Evolutionary conservation across 2,329 filamentous ascomycete species (phyloP).

Genomic region (Phialocephala subalpina): DNA sequence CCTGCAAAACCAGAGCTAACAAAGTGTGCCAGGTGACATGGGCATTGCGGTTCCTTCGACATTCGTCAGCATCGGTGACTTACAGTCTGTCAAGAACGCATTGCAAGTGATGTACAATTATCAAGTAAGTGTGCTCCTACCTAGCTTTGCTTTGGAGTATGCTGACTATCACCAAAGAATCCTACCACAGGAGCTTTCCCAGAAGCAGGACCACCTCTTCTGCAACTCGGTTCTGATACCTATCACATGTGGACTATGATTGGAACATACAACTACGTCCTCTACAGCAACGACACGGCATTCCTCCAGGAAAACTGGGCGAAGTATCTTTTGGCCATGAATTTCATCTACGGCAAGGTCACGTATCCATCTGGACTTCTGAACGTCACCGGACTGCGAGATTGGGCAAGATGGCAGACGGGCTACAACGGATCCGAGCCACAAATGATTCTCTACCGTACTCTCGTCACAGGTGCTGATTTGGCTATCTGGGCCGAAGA

Average conservation of each 20-base stretch:
- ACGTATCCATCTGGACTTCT: slow-evolving; percentile 42
- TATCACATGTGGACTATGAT: slow-evolving; percentile 69
- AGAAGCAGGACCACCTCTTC: slow-evolving; percentile 37
- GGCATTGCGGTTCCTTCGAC: slow-evolving; percentile 59
- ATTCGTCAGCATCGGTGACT: slow-evolving; percentile 62
- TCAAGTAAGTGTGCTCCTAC: slow-evolving; percentile 50
- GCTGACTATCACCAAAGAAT: slow-evolving; percentile 24
- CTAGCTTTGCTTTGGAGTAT: slow-evolving; percentile 12
- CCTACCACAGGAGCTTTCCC: slow-evolving; percentile 36
- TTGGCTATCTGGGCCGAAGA: slow-evolving; percentile 53
- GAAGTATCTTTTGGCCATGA: slow-evolving; percentile 57
- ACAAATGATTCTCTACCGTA: slow-evolving; percentile 50
- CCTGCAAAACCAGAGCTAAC: not conserved
- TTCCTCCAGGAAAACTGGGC: slow-evolving; percentile 58
- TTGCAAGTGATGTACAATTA: slow-evolving; percentile 48
- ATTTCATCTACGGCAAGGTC: slow-evolving; percentile 52
- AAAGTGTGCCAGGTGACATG: not conserved
- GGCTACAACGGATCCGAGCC: slow-evolving; percentile 38
- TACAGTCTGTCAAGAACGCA: slow-evolving; percentile 57
- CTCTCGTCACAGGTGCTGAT: slow-evolving; percentile 54
- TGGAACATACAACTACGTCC: slow-evolving; percentile 64
- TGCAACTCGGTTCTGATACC: slow-evolving; percentile 50
- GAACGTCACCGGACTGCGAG: slow-evolving; percentile 37
- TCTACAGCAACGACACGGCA: slow-evolving; percentile 60
- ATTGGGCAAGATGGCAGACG: slow-evolving; percentile 42